phyloP scores from a whole-genome alignment of 176 grass and related monocot species.

The Panicum miliaceum region DNA sequence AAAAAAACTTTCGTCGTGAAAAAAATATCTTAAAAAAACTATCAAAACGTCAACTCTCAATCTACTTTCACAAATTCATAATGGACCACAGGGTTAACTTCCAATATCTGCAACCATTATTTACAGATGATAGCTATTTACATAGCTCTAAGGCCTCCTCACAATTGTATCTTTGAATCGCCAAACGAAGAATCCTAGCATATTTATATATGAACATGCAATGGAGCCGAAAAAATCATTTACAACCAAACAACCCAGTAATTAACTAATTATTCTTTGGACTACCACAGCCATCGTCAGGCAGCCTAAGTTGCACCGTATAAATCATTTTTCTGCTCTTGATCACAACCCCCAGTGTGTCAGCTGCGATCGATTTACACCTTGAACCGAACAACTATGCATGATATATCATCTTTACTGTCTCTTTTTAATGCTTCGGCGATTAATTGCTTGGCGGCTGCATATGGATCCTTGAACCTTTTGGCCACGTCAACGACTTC shows the following conservation, averaged over 20 bases:
- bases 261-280: constrained; percentile 47
- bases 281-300: constrained; percentile 14
- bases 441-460: constrained; percentile 65
- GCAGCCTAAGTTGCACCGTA: not conserved
- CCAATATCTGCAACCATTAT: constrained; percentile 54
- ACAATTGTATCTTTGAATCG: constrained; percentile 35
- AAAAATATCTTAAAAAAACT: not conserved
- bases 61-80: constrained; percentile 36
- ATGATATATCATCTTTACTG: constrained; percentile 90
- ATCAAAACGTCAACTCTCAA: not conserved
- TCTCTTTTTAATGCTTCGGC: constrained; percentile 69
- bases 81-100: constrained; percentile 13
- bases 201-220: constrained; percentile 45
- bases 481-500: constrained; percentile 69
- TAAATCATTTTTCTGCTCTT: not conserved
- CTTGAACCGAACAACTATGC: constrained; percentile 83
- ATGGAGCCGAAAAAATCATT: constrained; percentile 42
- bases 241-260: constrained; percentile 46
- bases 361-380: constrained; percentile 35
- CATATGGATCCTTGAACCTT: constrained; percentile 72
- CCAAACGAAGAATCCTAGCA: constrained; percentile 56
- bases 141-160: constrained; percentile 28
- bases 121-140: constrained; percentile 48
- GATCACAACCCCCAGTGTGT: constrained; percentile 6
- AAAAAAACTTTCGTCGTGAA: too few relatives aligned